phyloP scores from a whole-genome alignment of 352 stramenopile species.

The Phytophthora rubi region DNA sequence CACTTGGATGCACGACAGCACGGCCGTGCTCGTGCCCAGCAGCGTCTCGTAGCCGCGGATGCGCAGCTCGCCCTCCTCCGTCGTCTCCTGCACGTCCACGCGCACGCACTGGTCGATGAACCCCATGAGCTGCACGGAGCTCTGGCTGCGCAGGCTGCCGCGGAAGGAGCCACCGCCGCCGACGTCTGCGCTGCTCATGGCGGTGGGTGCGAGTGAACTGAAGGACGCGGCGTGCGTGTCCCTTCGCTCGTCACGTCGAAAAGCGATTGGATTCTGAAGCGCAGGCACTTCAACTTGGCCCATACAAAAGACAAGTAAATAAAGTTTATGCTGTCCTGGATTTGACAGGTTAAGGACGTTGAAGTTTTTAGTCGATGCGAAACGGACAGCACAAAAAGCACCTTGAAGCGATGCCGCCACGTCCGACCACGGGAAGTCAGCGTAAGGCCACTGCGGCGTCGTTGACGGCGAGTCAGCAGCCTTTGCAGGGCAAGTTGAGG shows the following conservation, averaged over 20 bases:
- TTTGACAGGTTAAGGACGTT: conserved; percentile 9
- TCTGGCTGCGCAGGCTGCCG: conserved; percentile 66
- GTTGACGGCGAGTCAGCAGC: conserved; percentile 16
- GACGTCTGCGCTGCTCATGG: background rate
- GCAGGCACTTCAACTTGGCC: too few species aligned
- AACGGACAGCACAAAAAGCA: too few species aligned
- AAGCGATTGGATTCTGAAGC: background rate
- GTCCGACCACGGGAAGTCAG: conserved; percentile 24
- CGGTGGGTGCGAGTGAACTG: too few species aligned
- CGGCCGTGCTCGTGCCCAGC: conserved; percentile 67
- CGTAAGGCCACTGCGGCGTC: conserved; percentile 11
- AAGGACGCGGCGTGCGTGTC: too few species aligned
- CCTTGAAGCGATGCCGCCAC: conserved; percentile 18
- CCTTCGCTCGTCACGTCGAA: too few species aligned
- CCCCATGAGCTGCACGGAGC: conserved; percentile 84
- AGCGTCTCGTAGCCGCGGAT: conserved; percentile 79
- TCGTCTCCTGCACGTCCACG: conserved; percentile 52
- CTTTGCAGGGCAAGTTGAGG: conserved; percentile 41
- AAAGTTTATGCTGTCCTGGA: background rate
- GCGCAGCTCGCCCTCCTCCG: conserved; percentile 74
- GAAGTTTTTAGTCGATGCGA: background rate
- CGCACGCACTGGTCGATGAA: conserved; percentile 73
- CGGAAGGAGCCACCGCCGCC: conserved; percentile 14
- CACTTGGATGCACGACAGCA: conserved; percentile 81
- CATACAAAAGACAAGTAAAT: background rate